Conservation (phyloP, 805 yeast species). For the Diddensiella santjacobensis region DNA sequence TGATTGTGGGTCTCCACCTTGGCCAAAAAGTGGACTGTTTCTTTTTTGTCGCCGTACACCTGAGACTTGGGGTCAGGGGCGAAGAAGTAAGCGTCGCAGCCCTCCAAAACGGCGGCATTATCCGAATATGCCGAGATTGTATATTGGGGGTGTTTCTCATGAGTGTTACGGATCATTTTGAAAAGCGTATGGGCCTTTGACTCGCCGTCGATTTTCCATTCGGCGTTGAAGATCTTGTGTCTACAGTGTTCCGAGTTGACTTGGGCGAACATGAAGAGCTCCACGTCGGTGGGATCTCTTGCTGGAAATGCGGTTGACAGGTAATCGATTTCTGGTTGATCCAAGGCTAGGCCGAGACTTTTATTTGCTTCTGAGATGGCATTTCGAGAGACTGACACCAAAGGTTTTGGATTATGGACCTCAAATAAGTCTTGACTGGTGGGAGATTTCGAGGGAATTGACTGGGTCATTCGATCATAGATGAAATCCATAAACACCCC, state of each 20-base stretch:
- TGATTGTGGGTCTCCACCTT: slow-evolving; percentile 99
- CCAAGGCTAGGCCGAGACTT: slow-evolving; percentile 88
- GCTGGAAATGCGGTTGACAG: slow-evolving; percentile 76
- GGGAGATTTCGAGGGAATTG: slow-evolving; percentile 55
- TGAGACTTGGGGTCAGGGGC: slow-evolving; percentile 73
- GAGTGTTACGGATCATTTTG: slow-evolving; percentile 95
- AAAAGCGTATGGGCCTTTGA: slow-evolving; percentile 72
- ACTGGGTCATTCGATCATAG: slow-evolving; percentile 93
- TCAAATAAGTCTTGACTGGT: slow-evolving; percentile 66
- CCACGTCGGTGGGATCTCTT: slow-evolving; percentile 96
- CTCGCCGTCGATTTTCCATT: slow-evolving; percentile 90
- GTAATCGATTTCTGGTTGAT: slow-evolving; percentile 88
- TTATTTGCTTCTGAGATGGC: slow-evolving; percentile 74
- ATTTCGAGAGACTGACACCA: slow-evolving; percentile 53
- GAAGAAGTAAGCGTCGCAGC: slow-evolving; percentile 69
- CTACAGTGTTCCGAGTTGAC: slow-evolving; percentile 99
- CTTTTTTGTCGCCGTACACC: slow-evolving; percentile 70
- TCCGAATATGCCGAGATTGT: slow-evolving; percentile 95
- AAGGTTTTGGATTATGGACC: slow-evolving; percentile 76
- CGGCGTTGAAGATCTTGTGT: slow-evolving; percentile 97
- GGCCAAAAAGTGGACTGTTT: slow-evolving; percentile 80
- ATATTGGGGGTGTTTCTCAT: slow-evolving; percentile 68
- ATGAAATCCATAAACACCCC: slow-evolving; percentile 64
- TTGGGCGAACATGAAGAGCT: slow-evolving; percentile 98
- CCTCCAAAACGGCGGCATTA: slow-evolving; percentile 94